Base-by-base conservation (phyloP, 768 basidiomycete species). In the Xanthoconium stramineum region DNA sequence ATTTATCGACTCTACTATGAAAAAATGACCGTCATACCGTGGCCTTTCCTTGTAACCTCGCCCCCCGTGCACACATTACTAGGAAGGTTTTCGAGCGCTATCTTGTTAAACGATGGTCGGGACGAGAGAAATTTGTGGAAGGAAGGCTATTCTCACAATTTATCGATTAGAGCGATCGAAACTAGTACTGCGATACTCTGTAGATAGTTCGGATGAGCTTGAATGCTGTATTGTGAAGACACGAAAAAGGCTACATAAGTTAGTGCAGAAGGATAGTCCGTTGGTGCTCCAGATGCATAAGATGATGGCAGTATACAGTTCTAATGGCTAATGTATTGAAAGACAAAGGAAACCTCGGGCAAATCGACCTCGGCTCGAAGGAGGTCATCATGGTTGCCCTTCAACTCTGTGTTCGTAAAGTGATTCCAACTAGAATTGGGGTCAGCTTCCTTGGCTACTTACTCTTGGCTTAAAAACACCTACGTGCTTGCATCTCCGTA, bases 401-500 rank as follows among this genome's bases (percentile, higher is more conserved):
- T 85, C 46, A 99, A 78, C 66, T 97, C 92, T 1, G 71, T 75
- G 63, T 97, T 98, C 5, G 91, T 90, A 69, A 93, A 94, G 68
- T 99, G 97, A 70, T 99, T 98, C 97, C 97, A 98, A 29, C 95
- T 97, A 66, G 30, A 47, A 40, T 28, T 1, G 2, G 43, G 17
- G 24, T 30, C 30, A 66, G 36, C 53, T 37, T 37, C 36, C 2
- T 15, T 30, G 24, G 24, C 4, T 8, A 15, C 44, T 24, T 20
- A 11, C 5, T 45, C 43, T 42, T 64, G 57, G 47, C 32, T 49
- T 20, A 30, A 44, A 48, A 37, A 49, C 7, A 85, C 94, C 58
- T 80, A 94, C 92, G 95, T 91, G 89, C 92, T 95, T 3, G 91
- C 94, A 70, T 99, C 97, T 15, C 97, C 97, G 61, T 98, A 98